Percentiles rank a stretch among this genome's conserved stretches.
phyloP scores from a whole-genome alignment of 2,329 filamentous ascomycete species.

The Aspergillus niger region DNA sequence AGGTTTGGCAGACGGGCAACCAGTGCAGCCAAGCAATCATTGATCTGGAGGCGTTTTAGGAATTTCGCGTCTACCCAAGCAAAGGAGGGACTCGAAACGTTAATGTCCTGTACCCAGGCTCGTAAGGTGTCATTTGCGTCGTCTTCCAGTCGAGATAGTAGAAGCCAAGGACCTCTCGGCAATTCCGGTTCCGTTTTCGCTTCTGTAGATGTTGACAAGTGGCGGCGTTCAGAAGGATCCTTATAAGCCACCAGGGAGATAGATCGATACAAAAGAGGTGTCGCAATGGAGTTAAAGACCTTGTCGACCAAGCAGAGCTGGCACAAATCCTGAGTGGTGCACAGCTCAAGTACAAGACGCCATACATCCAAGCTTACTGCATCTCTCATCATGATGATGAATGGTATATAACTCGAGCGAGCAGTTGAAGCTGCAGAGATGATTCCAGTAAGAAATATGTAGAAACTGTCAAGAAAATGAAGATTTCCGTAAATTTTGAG shows the following conservation, averaged over 20 bases:
- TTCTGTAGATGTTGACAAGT: background rate
- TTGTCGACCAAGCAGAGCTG: background rate
- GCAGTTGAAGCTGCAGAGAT: no score
- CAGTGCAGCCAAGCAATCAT: background rate
- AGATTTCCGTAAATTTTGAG: no score
- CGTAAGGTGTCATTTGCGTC: background rate
- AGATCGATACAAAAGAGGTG: background rate
- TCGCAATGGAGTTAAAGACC: background rate
- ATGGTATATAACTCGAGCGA: no score
- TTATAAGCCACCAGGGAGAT: background rate
- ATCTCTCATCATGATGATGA: no score
- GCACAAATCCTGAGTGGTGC: background rate
- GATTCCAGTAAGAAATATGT: no score
- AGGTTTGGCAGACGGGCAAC: background rate
- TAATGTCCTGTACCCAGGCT: background rate
- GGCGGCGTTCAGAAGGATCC: background rate
- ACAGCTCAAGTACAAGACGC: background rate
- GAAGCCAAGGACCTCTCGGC: background rate
- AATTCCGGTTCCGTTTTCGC: background rate
- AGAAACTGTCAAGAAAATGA: no score
- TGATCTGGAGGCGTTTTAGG: background rate
- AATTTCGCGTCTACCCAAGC: background rate
- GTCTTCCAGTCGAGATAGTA: background rate
- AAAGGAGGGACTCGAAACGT: background rate
- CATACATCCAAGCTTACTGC: background rate